Base-by-base conservation (phyloP, 2,329 filamentous ascomycete genomes). In the Neoascochyta sp. region DNA sequence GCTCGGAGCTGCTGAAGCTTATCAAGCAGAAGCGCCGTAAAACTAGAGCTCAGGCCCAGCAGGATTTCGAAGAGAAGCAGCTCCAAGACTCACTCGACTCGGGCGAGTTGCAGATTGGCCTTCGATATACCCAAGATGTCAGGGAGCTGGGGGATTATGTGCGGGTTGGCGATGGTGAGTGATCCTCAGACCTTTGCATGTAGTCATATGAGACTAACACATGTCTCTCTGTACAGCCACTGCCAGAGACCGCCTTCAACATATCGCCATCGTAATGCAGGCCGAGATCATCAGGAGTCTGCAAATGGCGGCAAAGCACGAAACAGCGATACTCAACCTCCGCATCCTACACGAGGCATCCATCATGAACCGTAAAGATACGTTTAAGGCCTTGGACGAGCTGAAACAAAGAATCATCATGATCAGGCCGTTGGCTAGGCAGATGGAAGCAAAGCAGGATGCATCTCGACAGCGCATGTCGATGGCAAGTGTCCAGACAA, bases 191-290 rank as follows among this genome's bases (percentile, higher is more conserved):
- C 27, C 40, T 41, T 37, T 39, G n/a, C n/a, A n/a, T 27, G 14
- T 16, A n/a, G 21, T 16, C 13, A 14, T 15, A n/a, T 27, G 22
- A 36, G 9, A 12, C 27, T 29, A 24, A 39, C 25, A 16, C 12
- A 9, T 10, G n/a, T n/a, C 9, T 23, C 6, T 21, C 20, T 40
- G 14, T 40, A 22, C 38, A 65, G 62, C 48, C 23, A 49, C 54
- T 17, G 61, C 62, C 9, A 48, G 60, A 29, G 54, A 66, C 23
- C 58, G 52, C 7, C 45, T 65, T 3, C 42, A 60, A 5, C 60
- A 63, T 32, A 57, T 67, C 13, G 56, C 61, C 9, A 49, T 66
- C 6, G 46, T 57, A n/a, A 50, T 68, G 34, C 62, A 67, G 36
- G 56, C 58, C 14, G 60, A 67, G 34, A 57, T 66, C 11, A 61